Percentiles rank a stretch among this genome's conserved stretches.
phyloP scores from a whole-genome alignment of 306 rosid genomes.

The Citrullus mucosospermus region DNA sequence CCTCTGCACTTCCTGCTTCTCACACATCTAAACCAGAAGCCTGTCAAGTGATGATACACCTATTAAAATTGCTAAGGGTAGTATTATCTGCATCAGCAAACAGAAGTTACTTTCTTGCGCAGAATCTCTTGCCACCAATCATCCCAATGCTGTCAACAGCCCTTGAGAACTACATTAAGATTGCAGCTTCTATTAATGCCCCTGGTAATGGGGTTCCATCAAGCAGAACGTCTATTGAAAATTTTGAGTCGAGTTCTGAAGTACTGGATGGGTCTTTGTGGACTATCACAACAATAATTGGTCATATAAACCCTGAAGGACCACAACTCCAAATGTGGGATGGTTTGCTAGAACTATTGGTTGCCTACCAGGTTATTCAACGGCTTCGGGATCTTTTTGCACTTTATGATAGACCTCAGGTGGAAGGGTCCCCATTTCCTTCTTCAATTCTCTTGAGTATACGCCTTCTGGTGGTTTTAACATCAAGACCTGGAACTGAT shows the following conservation, averaged over 20 bases:
- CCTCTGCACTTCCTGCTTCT: slow-evolving; percentile 96
- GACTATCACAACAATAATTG: slow-evolving; percentile 63
- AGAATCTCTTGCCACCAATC: slow-evolving; percentile 86
- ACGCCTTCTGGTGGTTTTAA: slow-evolving; percentile 68
- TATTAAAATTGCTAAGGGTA: slow-evolving; percentile 70
- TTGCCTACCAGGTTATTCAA: slow-evolving; percentile 85
- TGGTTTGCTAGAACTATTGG: slow-evolving; percentile 75
- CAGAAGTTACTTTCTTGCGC: slow-evolving; percentile 79
- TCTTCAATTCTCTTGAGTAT: slow-evolving; percentile 71
- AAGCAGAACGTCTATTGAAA: slow-evolving; percentile 69
- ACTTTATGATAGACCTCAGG: slow-evolving; percentile 96
- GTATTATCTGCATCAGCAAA: slow-evolving; percentile 71
- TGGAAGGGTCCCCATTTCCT: slow-evolving; percentile 90
- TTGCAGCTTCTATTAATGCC: slow-evolving; percentile 73
- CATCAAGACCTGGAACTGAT: slow-evolving; percentile 53
- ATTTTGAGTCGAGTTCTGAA: slow-evolving; percentile 74
- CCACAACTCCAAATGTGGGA: slow-evolving; percentile 91
- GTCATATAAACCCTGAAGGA: slow-evolving; percentile 68
- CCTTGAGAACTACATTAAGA: slow-evolving; percentile 88
- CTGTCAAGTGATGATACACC: slow-evolving; percentile 76
- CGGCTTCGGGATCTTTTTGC: slow-evolving; percentile 93
- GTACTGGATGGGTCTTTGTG: slow-evolving; percentile 77
- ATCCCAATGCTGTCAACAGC: slow-evolving; percentile 95
- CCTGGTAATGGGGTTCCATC: slow-evolving; percentile 48
- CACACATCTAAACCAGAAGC: slow-evolving; percentile 97